Evolutionary conservation across 2,329 filamentous ascomycete genomes (phyloP).

Genomic region (Cercospora sp.): DNA sequence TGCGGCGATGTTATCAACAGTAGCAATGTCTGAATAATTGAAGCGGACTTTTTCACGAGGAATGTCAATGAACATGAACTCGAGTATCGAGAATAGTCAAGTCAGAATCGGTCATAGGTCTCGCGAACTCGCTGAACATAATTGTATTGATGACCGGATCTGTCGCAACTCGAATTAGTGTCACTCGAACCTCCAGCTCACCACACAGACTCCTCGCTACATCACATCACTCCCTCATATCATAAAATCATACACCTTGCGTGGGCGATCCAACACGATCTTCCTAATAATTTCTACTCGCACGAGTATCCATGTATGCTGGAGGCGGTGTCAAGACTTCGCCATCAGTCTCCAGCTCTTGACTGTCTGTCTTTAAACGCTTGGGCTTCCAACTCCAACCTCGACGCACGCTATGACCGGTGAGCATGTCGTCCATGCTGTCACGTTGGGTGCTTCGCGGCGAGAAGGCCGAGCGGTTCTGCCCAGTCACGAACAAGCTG

Average conservation of each 20-base stretch:
- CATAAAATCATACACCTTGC: constrained; percentile 6
- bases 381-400: neutral
- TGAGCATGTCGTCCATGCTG: neutral
- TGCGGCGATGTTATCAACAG: too few species aligned
- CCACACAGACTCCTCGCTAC: neutral
- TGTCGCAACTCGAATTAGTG: neutral
- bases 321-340: constrained; percentile 1
- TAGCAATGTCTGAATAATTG: too few species aligned
- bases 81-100: too few species aligned
- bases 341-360: neutral
- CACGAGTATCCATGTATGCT: neutral
- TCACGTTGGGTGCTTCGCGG: neutral
- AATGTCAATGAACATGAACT: too few species aligned
- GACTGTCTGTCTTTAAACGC: neutral
- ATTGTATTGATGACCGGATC: neutral
- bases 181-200: neutral
- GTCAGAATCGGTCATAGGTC: neutral
- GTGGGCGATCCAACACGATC: neutral
- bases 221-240: neutral
- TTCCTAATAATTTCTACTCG: neutral
- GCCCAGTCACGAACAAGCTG: neutral
- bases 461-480: neutral
- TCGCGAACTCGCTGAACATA: neutral
- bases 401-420: neutral
- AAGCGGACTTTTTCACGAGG: too few species aligned